Evolutionary conservation across 257 asterid genomes (phyloP), one percentile per base, ranked within the genome.

Genomic region (Jacaranda copaia): DNA sequence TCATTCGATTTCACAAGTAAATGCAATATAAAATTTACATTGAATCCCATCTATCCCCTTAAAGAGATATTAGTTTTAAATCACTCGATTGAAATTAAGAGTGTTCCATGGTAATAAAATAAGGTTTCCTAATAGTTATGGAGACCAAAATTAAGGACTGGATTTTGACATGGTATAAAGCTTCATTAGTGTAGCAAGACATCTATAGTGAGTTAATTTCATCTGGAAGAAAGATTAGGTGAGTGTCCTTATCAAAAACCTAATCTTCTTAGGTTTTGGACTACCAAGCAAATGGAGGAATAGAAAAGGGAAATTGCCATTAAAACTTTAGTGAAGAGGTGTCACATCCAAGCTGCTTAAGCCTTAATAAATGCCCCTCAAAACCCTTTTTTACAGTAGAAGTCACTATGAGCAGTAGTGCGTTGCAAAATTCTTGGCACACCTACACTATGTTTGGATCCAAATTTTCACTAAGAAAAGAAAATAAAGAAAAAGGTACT

Each of bases 211-310:
- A 52, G 48, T 49, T 51, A 15, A 1, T n/a, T 71, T 5, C 14
- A 45, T 48, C 10, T 5, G 72, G 40, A 49, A 68, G 65, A 45
- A 72, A 8, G 60, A 43, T 60, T 69, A 72, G 80, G 78, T 73
- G 79, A 63, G 55, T 73, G 87, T 80, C 83, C 5, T 73, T 74
- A 18, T 84, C 83, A 69, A 56, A 71, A 70, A 82, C 81, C 84
- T 83, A 80, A 83, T 77, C 6, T 35, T 15, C 56, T 48, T 64
- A 69, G 66, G 76, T 38, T 39, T 59, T 49, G 68, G 69, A 68
- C 63, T 53, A 55, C 1, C 68, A 72, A 12, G 32, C 74, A 11
- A 43, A 40, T 49, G 72, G 72, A 39, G 81, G 77, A 72, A 6
- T 40, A 56, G 40, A 73, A 73, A 19, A 36, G 25, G 52, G 57